phyloP scores from a whole-genome alignment of 2,329 filamentous ascomycete species.

The Diaporthe ilicicola region DNA sequence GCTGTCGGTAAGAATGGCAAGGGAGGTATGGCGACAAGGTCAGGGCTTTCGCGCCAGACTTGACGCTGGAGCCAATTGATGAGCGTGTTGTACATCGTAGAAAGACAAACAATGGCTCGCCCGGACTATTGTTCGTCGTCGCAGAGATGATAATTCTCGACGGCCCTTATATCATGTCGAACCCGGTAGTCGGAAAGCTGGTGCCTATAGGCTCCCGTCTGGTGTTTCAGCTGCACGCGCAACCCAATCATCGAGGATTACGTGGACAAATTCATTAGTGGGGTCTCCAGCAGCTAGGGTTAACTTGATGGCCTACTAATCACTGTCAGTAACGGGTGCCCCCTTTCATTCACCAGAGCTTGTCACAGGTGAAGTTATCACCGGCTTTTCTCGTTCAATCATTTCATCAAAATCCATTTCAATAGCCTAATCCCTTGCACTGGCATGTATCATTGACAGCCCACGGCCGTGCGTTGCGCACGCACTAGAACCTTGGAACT shows the following conservation, averaged over 20 bases:
- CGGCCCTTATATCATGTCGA: neutral
- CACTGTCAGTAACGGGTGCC: too few species aligned
- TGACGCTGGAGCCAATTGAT: neutral
- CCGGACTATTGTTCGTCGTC: neutral
- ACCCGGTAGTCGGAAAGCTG: neutral
- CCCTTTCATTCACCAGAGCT: too few species aligned
- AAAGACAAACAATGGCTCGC: too few species aligned
- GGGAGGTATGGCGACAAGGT: neutral
- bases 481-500: too few species aligned
- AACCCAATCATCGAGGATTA: neutral
- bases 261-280: neutral
- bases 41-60: neutral
- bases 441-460: too few species aligned
- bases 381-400: too few species aligned
- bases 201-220: neutral
- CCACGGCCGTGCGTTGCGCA: too few species aligned
- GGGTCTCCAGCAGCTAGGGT: too few species aligned
- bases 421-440: too few species aligned
- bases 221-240: neutral
- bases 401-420: too few species aligned
- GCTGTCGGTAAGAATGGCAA: neutral
- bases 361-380: too few species aligned
- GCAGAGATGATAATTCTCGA: neutral
- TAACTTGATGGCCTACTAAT: too few species aligned
- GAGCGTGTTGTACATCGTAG: neutral